phyloP scores from a whole-genome alignment of 148 eudicot genomes.

The Spergularia bocconei region DNA sequence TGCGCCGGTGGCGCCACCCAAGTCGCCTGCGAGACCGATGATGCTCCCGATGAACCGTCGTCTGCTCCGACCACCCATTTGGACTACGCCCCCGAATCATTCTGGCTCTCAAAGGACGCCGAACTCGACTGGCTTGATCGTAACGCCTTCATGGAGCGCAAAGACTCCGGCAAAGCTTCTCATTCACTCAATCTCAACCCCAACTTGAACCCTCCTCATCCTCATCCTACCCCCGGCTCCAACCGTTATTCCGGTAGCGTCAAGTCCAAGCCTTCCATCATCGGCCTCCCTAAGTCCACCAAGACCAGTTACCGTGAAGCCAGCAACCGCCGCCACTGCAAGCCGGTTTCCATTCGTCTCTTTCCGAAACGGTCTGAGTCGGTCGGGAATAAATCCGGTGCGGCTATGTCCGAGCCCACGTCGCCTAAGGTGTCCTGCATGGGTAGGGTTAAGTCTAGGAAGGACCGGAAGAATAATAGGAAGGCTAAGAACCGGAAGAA shows the following conservation, averaged over 20 bases:
- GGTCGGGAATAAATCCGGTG: slow-evolving; percentile 30
- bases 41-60: slow-evolving; percentile 13
- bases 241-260: slow-evolving; percentile 43
- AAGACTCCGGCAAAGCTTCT: slow-evolving; percentile 62
- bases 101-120: slow-evolving; percentile 74
- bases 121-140: slow-evolving; percentile 87
- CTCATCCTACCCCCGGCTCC: slow-evolving; percentile 35
- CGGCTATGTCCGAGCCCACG: slow-evolving; percentile 49
- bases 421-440: slow-evolving; percentile 94
- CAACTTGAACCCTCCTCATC: slow-evolving; percentile 28
- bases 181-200: slow-evolving; percentile 15
- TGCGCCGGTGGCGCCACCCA: slow-evolving; percentile 44
- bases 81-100: slow-evolving; percentile 75
- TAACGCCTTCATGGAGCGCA: slow-evolving; percentile 66
- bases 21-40: slow-evolving; percentile 52
- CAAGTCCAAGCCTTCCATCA: slow-evolving; percentile 43
- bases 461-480: slow-evolving; percentile 32
- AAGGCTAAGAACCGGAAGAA: slow-evolving; percentile 29
- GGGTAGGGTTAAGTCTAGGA: slow-evolving; percentile 71
- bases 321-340: slow-evolving; percentile 29
- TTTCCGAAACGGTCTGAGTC: slow-evolving; percentile 26
- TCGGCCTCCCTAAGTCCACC: slow-evolving; percentile 70
- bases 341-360: slow-evolving; percentile 38
- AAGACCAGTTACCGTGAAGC: slow-evolving; percentile 47
- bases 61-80: slow-evolving; percentile 11